Evolutionary conservation across 805 yeast genomes (phyloP).

Genomic region (Hanseniaspora pseudoguilliermondii): DNA sequence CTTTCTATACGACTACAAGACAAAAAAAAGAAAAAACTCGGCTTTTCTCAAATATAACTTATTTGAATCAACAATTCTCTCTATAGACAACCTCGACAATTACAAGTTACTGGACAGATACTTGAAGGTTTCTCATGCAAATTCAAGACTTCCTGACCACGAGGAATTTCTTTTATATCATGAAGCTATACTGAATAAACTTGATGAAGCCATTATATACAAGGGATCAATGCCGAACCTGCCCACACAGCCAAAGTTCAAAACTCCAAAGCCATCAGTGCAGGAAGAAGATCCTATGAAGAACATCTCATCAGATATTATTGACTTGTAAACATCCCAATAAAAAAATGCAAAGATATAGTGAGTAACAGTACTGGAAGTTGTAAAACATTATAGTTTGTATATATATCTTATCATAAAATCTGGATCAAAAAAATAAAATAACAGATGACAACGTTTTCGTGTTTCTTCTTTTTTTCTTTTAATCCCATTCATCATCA

Average conservation of each 20-base stretch:
- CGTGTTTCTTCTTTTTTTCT: not conserved
- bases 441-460: no score
- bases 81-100: slow-evolving; percentile 83
- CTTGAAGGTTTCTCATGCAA: slow-evolving; percentile 60
- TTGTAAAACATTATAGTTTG: not conserved
- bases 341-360: not conserved
- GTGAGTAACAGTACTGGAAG: not conserved
- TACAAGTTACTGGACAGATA: slow-evolving; percentile 36
- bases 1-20: slow-evolving; percentile 49
- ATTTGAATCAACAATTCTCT: slow-evolving; percentile 64
- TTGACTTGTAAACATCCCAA: not conserved
- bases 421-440: no score
- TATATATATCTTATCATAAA: not conserved
- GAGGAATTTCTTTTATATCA: slow-evolving; percentile 37
- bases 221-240: not conserved
- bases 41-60: slow-evolving; percentile 76
- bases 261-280: not conserved
- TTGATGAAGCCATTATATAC: slow-evolving; percentile 22
- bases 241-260: not conserved
- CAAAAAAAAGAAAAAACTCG: slow-evolving; percentile 61
- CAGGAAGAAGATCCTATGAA: slow-evolving; percentile 10
- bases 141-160: slow-evolving; percentile 39
- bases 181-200: slow-evolving; percentile 26
- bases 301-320: not conserved
- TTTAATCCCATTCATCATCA: slow-evolving; percentile 15